phyloP scores from a whole-genome alignment of 2,329 filamentous ascomycete genomes.

The Alternaria sp. region DNA sequence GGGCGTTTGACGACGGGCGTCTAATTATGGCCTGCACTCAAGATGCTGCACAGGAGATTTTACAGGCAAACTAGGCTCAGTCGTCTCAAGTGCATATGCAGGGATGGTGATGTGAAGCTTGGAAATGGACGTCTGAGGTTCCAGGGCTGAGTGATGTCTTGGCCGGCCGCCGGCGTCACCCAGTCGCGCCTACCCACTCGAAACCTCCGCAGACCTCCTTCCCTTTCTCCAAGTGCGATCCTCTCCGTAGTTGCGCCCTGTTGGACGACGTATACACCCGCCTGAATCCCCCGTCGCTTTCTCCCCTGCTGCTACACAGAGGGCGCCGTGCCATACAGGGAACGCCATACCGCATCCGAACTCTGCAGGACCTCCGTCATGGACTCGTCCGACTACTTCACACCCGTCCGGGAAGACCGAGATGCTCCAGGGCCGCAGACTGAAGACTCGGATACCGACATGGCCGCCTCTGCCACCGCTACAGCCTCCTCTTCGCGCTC shows the following conservation, averaged over 20 bases:
- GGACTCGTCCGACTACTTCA: slow-evolving; percentile 48
- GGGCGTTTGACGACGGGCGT: slow-evolving; percentile 34
- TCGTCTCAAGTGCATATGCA: slow-evolving; percentile 14
- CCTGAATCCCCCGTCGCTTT: not conserved
- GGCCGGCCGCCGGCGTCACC: slow-evolving; percentile 20
- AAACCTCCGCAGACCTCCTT: slow-evolving; percentile 17
- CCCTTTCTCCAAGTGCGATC: slow-evolving; percentile 5
- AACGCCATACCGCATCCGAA: slow-evolving; percentile 16
- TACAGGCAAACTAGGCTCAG: slow-evolving; percentile 12
- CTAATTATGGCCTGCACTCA: slow-evolving; percentile 29
- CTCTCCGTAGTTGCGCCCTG: slow-evolving; percentile 4
- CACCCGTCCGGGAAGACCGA: slow-evolving; percentile 29
- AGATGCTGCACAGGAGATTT: slow-evolving; percentile 16
- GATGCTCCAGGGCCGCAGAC: slow-evolving; percentile 31
- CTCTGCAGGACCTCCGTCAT: slow-evolving; percentile 30
- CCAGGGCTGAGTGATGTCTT: slow-evolving; percentile 21
- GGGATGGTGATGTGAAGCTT: slow-evolving; percentile 11
- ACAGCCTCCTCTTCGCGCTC: slow-evolving; percentile 45
- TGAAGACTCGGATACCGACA: slow-evolving; percentile 48
- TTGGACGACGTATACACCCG: slow-evolving; percentile 2
- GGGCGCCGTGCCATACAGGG: slow-evolving; percentile 18
- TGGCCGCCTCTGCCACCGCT: slow-evolving; percentile 45
- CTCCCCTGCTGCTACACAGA: slow-evolving; percentile 8
- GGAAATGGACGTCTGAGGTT: slow-evolving; percentile 16
- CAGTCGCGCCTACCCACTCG: slow-evolving; percentile 19